These are phyloP conservation scores for Ailanthus altissimus DNA, from an alignment of 345 rosid genomes.

Conservation along the genomic window DNA sequence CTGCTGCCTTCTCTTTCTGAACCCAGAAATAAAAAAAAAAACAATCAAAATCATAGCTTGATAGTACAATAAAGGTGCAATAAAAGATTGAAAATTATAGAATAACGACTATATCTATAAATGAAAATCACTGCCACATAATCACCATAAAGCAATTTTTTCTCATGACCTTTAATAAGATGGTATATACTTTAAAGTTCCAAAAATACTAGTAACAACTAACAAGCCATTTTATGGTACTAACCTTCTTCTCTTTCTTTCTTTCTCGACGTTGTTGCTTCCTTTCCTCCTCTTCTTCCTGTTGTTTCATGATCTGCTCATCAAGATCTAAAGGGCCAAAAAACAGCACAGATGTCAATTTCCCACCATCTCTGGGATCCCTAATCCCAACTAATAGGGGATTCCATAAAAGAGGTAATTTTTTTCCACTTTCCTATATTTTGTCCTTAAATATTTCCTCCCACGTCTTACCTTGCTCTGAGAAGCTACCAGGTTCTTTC, in stretches of 20 bases:
- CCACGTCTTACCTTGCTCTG: constrained; percentile 73
- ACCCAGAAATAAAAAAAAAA: constrained; percentile 1
- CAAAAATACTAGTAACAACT: neutral
- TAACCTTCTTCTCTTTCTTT: constrained; percentile 96
- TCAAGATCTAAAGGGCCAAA: constrained; percentile 61
- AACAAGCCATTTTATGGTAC: constrained; percentile 9
- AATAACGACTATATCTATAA: too few relatives aligned
- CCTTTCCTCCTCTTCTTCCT: constrained; percentile 90
- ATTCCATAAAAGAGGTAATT: neutral
- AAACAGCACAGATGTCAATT: neutral
- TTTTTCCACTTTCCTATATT: neutral
- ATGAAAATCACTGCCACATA: too few relatives aligned
- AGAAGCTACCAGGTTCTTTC: constrained; percentile 80
- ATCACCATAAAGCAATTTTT: too few relatives aligned
- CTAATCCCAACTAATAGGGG: neutral
- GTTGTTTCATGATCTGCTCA: constrained; percentile 80
- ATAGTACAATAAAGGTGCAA: neutral
- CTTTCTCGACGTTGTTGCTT: constrained; percentile 77
- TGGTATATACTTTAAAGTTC: neutral
- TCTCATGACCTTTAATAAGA: neutral
- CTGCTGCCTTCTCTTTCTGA: constrained; percentile 84
- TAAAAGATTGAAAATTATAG: too few relatives aligned
- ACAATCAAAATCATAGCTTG: neutral
- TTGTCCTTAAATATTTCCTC: constrained; percentile 2
- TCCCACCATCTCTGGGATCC: neutral